A percentile compares a stretch with the other conserved stretches of the same genome.
Conservation (phyloP, 179 eudicot species). For the Patellifolia procumbens region DNA sequence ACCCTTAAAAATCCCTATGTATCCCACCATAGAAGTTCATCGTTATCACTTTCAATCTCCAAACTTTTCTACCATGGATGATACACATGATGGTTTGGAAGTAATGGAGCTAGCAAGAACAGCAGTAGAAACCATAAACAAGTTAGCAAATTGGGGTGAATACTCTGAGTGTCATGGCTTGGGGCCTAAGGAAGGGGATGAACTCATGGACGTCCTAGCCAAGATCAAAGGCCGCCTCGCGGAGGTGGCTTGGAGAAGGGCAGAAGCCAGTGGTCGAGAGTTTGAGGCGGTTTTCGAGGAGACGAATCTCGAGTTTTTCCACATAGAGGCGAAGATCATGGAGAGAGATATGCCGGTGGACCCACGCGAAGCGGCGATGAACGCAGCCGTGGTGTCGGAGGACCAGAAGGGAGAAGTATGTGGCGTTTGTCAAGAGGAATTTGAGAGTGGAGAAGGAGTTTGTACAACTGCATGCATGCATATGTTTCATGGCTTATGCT, state of each 20-base stretch:
- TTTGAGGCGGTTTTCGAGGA: slow-evolving; percentile 12
- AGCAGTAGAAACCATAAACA: neutral
- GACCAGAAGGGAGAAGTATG: slow-evolving; percentile 19
- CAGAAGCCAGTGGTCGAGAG: slow-evolving; percentile 9
- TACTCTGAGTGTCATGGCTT: neutral
- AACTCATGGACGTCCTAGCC: neutral
- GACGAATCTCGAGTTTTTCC: slow-evolving; percentile 7
- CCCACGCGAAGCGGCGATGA: slow-evolving; percentile 15
- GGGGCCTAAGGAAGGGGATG: neutral
- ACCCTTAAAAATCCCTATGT: no score
- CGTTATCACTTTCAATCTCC: no score
- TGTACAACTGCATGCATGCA: slow-evolving; percentile 24
- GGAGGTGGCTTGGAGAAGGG: slow-evolving; percentile 19
- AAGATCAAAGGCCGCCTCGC: neutral
- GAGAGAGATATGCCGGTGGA: slow-evolving; percentile 2
- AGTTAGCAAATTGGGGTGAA: slow-evolving; percentile 1
- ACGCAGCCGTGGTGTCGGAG: neutral
- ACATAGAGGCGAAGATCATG: slow-evolving; percentile 13
- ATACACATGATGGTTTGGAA: neutral
- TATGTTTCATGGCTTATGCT: slow-evolving; percentile 30
- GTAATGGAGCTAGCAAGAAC: slow-evolving; percentile 1
- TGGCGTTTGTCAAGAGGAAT: slow-evolving; percentile 32
- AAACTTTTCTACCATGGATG: no score
- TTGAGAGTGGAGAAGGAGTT: slow-evolving; percentile 17
- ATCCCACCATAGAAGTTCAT: no score